A percentile compares a stretch with the other conserved stretches of the same genome.
Evolutionary conservation across 345 rosid genomes (phyloP).

Genomic region (Sonneratia alba): DNA sequence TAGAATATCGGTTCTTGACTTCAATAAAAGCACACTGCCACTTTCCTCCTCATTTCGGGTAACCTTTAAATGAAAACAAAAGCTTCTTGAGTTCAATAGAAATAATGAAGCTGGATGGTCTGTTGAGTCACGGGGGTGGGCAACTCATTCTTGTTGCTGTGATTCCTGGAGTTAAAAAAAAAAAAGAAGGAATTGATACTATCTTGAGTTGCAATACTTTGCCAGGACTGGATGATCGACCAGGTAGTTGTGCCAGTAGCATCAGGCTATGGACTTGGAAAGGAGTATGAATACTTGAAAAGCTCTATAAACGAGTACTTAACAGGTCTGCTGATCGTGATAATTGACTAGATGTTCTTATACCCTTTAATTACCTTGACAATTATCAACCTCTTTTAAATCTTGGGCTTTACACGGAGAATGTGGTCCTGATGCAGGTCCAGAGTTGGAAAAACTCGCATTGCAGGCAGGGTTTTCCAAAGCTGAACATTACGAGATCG

Average conservation of each 20-base stretch:
- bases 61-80: conserved; percentile 1
- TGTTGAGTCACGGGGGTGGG: neutral
- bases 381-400: neutral
- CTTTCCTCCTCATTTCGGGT: conserved; percentile 61
- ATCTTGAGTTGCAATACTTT: neutral
- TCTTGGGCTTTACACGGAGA: too few species aligned
- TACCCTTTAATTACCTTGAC: neutral
- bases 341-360: neutral
- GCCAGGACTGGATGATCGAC: conserved; percentile 79
- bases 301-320: conserved; percentile 60
- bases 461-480: too few species aligned
- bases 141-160: neutral
- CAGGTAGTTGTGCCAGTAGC: conserved; percentile 79
- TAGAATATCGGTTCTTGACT: conserved; percentile 67
- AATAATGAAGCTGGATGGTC: neutral
- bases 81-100: neutral
- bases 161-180: too few species aligned
- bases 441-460: too few species aligned
- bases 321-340: conserved; percentile 41
- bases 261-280: conserved; percentile 49
- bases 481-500: too few species aligned
- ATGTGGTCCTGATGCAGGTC: too few species aligned
- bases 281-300: conserved; percentile 74
- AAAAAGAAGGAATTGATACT: neutral
- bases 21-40: conserved; percentile 53